A percentile compares a stretch with the other conserved stretches of the same genome.
phyloP scores from a whole-genome alignment of 768 basidiomycete species.

The Suillus brevipes region DNA sequence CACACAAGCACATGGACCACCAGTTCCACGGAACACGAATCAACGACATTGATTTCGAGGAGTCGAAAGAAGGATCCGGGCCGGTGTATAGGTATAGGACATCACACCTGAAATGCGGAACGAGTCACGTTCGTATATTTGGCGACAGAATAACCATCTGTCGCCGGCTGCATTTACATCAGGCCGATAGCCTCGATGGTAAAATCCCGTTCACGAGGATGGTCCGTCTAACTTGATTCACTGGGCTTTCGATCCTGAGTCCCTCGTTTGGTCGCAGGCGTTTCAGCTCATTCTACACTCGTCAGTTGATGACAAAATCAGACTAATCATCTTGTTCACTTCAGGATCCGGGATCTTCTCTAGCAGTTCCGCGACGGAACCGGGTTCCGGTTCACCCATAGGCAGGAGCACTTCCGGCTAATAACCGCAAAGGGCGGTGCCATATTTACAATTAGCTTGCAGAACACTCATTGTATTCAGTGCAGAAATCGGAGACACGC shows the following conservation, averaged over 20 bases:
- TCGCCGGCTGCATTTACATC: neutral
- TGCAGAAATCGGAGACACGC: neutral
- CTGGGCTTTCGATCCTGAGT: constrained; percentile 13
- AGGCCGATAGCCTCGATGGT: neutral
- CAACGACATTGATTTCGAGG: neutral
- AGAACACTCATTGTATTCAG: no score
- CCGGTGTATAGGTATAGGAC: neutral
- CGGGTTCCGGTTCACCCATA: neutral
- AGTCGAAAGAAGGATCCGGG: neutral
- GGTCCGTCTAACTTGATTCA: constrained; percentile 16
- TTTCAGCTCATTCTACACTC: constrained; percentile 17
- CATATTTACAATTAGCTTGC: neutral
- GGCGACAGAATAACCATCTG: neutral
- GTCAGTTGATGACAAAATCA: neutral
- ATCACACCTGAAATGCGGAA: neutral
- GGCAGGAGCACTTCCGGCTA: neutral
- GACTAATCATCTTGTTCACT: neutral
- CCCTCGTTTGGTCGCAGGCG: constrained; percentile 13
- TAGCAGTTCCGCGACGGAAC: neutral
- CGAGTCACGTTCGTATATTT: neutral
- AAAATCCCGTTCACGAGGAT: neutral
- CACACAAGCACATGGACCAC: neutral
- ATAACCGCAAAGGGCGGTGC: neutral
- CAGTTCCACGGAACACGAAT: neutral
- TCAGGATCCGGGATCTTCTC: neutral